phyloP scores from a whole-genome alignment of 495 filamentous ascomycete species.

The Aspergillus biplanus region DNA sequence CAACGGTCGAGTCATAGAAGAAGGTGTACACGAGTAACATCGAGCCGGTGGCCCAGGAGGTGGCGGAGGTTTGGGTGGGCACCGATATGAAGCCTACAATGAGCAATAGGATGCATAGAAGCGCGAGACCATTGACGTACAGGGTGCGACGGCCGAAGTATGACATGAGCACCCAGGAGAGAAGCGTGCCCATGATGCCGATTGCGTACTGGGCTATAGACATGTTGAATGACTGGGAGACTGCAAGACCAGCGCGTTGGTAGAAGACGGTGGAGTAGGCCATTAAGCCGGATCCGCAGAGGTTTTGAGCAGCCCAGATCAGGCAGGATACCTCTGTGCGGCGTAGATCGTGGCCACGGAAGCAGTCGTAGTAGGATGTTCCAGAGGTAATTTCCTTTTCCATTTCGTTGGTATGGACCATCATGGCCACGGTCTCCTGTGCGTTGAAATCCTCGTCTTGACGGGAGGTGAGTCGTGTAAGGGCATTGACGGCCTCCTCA shows the following conservation, averaged over 20 bases:
- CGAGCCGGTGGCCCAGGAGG: constrained; percentile 41
- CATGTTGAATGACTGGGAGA: constrained; percentile 61
- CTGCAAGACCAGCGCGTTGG: constrained; percentile 63
- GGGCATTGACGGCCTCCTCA: constrained; percentile 66
- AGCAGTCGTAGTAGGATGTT: constrained; percentile 67
- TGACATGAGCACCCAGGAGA: constrained; percentile 68
- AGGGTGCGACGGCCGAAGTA: constrained; percentile 65
- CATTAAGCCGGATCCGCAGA: constrained; percentile 69
- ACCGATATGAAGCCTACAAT: constrained; percentile 67
- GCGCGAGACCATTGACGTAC: constrained; percentile 62
- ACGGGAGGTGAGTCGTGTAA: constrained; percentile 65
- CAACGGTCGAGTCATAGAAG: constrained; percentile 65
- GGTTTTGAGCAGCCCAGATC: constrained; percentile 72
- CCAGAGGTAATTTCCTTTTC: constrained; percentile 53
- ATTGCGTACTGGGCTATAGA: constrained; percentile 69
- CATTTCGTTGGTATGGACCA: not conserved
- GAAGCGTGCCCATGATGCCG: constrained; percentile 64
- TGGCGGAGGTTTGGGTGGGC: constrained; percentile 40
- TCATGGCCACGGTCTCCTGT: not conserved
- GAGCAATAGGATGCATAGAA: constrained; percentile 50
- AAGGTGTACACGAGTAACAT: constrained; percentile 68
- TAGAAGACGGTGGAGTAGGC: constrained; percentile 74
- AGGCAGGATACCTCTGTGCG: constrained; percentile 71
- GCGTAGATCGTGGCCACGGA: constrained; percentile 66
- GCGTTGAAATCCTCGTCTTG: not conserved